Base-by-base conservation (phyloP, 2,329 filamentous ascomycete genomes). In the Fusarium subglutinans region DNA sequence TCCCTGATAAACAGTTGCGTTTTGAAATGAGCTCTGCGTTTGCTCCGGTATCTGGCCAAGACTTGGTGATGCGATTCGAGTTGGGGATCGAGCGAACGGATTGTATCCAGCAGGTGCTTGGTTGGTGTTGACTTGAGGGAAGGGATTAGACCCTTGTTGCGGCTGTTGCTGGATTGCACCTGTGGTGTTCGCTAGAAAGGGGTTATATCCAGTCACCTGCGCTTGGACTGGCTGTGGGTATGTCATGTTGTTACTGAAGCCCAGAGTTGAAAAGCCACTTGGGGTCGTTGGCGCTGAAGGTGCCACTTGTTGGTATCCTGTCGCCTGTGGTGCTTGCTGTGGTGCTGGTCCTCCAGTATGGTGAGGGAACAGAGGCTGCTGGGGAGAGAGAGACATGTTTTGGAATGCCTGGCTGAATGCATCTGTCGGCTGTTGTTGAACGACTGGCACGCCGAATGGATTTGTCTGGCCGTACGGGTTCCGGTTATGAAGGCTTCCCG, bases 321-420 rank as follows among this genome's bases (percentile, higher is more conserved):
- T 70, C 68, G 85, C 84, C 45, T 83, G 83, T 43, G 84, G 75
- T 35, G 72, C 70, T 43, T 84, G 78, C 74, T 85, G 86, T 22
- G 82, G 81, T 71, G 81, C 83, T 74, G 87, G 72, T 28, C 90
- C 93, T 61, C 93, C 93, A 3, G 93, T 95, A 61, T 92, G 91
- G 78, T 95, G 90, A 13, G 93, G 92, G 80, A 95, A 95, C 37
- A 95, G 85, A 43, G 90, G 89, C 74, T 90, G 90, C 45, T 84
- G 70, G 56, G 81, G 81, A 30, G 90, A 90, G 5, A 97, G 84
- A 43, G 93, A 91, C 82, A 98, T 87, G 71, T 89, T 90, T 79
- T 95, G 92, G 78, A 98, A 93, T 2, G 93, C 90, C 76, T 93
- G 90, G 72, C 91, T 90, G 24, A 95, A 82, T 17, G 77, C 66